A percentile compares a stretch with the other conserved stretches of the same genome.
These are phyloP conservation scores for Verticillium klebahnii DNA, from an alignment of 2,329 filamentous ascomycete genomes.

Conservation along the genomic window DNA sequence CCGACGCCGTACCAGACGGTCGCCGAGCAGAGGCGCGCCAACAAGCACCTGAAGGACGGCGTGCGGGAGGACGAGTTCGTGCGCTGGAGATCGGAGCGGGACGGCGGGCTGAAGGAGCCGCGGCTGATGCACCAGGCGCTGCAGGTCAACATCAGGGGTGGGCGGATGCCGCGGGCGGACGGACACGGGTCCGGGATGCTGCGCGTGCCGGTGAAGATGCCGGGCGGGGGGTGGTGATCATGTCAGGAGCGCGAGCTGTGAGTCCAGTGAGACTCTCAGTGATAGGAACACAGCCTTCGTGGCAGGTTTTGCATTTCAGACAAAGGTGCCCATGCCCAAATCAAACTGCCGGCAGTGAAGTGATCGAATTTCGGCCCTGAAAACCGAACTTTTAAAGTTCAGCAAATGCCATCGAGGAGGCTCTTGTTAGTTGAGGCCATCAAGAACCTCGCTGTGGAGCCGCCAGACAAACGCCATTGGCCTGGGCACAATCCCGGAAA, in stretches of 20 bases:
- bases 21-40: conserved; percentile 36
- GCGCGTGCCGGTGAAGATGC: conserved; percentile 28
- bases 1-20: conserved; percentile 40
- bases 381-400: too few relatives aligned
- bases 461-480: too few relatives aligned
- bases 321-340: too few relatives aligned
- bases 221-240: conserved; percentile 26
- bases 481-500: neutral
- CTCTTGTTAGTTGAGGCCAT: too few relatives aligned
- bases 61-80: conserved; percentile 39
- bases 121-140: conserved; percentile 44
- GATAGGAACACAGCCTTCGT: too few relatives aligned
- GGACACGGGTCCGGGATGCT: conserved; percentile 25
- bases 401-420: too few relatives aligned
- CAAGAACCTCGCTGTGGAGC: too few relatives aligned
- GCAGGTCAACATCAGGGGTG: conserved; percentile 49
- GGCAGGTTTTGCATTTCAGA: too few relatives aligned
- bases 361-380: too few relatives aligned
- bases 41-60: conserved; percentile 42
- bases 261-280: too few relatives aligned
- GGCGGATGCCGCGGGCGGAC: conserved; percentile 31
- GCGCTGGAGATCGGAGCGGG: conserved; percentile 34
- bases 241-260: too few relatives aligned
- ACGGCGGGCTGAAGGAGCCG: conserved; percentile 36
- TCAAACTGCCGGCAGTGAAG: too few relatives aligned